Evolutionary conservation across 148 eudicot genomes (phyloP).

Genomic region (Camellia japonica): DNA sequence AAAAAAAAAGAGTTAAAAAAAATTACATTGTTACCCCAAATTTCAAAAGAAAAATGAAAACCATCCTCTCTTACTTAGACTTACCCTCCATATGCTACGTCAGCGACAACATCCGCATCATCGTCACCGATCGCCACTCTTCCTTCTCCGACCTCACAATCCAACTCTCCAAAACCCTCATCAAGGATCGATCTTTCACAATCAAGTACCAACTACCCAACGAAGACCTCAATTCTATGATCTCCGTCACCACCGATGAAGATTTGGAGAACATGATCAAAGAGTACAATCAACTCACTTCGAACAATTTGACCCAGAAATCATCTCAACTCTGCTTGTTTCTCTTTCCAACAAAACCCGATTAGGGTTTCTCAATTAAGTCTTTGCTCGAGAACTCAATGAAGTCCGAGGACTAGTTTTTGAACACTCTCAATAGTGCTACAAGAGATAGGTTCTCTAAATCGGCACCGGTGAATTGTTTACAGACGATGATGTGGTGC

Average conservation of each 20-base stretch:
- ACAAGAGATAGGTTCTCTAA: constrained; percentile 43
- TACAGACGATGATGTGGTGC: constrained; percentile 40
- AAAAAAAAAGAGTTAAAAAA: no score
- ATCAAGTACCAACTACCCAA: constrained; percentile 75
- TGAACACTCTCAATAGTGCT: constrained; percentile 58
- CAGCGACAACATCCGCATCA: constrained; percentile 84
- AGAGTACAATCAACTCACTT: constrained; percentile 62
- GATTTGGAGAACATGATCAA: constrained; percentile 86
- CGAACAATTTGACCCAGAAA: constrained; percentile 3
- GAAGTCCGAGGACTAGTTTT: constrained; percentile 76
- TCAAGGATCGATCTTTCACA: constrained; percentile 30
- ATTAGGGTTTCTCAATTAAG: constrained; percentile 41
- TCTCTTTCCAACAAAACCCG: constrained; percentile 45
- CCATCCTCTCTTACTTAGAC: no score
- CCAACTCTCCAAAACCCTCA: constrained; percentile 61
- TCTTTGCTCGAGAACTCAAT: constrained; percentile 44
- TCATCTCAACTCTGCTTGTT: constrained; percentile 55
- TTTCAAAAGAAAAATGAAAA: no score
- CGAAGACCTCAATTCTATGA: constrained; percentile 84
- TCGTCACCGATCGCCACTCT: constrained; percentile 52
- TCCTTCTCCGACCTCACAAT: constrained; percentile 40
- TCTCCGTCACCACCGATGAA: constrained; percentile 73
- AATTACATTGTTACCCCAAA: no score
- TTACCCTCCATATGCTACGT: constrained; percentile 56
- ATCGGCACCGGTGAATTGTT: constrained; percentile 54